phyloP scores from a whole-genome alignment of 148 eudicot species.

The Spergularia marina region DNA sequence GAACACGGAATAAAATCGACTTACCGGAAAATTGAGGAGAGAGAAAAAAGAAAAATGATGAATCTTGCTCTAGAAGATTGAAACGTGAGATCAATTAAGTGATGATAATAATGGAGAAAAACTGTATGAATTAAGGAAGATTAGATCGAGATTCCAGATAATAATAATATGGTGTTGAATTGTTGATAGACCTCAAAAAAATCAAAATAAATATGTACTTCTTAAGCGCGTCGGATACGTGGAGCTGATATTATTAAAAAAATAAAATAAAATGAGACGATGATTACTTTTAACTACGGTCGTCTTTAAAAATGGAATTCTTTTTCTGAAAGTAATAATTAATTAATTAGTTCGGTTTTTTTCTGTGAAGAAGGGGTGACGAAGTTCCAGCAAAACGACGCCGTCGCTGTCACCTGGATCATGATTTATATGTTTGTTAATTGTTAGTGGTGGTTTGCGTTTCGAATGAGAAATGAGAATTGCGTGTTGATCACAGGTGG shows the following conservation, averaged over 20 bases:
- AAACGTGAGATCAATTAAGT: neutral
- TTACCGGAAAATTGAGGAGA: constrained; percentile 5
- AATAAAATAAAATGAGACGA: no score
- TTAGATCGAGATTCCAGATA: constrained; percentile 7
- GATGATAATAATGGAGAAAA: neutral
- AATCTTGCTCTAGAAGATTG: neutral
- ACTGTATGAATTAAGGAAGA: constrained; percentile 2
- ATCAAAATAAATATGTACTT: no score
- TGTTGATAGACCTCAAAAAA: no score
- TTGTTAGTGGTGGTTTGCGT: no score
- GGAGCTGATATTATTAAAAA: neutral
- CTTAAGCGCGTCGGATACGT: neutral
- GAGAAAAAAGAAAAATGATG: neutral
- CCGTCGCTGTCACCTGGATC: neutral
- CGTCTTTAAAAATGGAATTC: no score
- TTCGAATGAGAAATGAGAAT: no score
- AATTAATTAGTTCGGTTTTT: no score
- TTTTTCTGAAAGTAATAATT: no score
- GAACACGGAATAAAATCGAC: neutral
- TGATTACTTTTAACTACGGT: neutral
- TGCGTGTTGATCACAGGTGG: no score
- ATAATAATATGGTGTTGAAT: neutral
- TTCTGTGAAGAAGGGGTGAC: neutral
- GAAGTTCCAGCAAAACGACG: neutral
- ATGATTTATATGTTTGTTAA: neutral